Evolutionary conservation across 768 basidiomycete species (phyloP).

Genomic region (Auriscalpium vulgare): DNA sequence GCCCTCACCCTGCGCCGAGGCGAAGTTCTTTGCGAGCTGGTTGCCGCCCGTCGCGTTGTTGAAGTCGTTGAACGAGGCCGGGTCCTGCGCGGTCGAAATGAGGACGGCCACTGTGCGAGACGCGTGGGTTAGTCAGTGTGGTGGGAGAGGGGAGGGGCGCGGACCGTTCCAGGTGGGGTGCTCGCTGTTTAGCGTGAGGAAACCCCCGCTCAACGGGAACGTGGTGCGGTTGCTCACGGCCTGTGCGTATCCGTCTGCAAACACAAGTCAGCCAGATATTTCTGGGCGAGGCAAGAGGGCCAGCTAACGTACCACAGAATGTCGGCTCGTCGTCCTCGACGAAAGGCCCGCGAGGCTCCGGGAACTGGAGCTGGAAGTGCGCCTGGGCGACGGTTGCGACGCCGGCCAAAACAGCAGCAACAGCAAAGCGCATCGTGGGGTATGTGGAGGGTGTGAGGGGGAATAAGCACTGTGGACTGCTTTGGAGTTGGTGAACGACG

Average conservation of each 20-base stretch:
- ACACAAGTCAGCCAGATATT: too few species aligned
- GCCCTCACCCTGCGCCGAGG: slow-evolving; percentile 49
- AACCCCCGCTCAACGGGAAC: slow-evolving; percentile 60
- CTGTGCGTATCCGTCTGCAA: slow-evolving; percentile 53
- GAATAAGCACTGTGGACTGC: background rate
- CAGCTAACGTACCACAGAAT: slow-evolving; percentile 54
- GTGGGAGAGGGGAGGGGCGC: background rate
- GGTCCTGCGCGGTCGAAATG: slow-evolving; percentile 48
- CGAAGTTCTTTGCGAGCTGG: slow-evolving; percentile 37
- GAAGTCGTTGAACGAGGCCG: slow-evolving; percentile 61
- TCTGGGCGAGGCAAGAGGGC: too few species aligned
- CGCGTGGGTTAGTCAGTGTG: slow-evolving; percentile 1
- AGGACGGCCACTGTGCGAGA: slow-evolving; percentile 36
- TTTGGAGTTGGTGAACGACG: background rate
- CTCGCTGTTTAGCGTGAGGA: slow-evolving; percentile 58
- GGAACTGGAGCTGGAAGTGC: slow-evolving; percentile 79
- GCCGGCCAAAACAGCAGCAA: slow-evolving; percentile 28
- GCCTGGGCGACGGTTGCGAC: slow-evolving; percentile 43
- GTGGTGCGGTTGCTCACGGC: slow-evolving; percentile 47
- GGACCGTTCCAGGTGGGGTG: slow-evolving; percentile 55
- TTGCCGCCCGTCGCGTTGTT: slow-evolving; percentile 29
- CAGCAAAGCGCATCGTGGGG: slow-evolving; percentile 26
- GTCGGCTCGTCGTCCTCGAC: slow-evolving; percentile 45
- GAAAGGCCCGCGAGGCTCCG: slow-evolving; percentile 64
- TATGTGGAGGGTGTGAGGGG: background rate